phyloP scores from a whole-genome alignment of 202 grass and related monocot species.

The Setaria italica region DNA sequence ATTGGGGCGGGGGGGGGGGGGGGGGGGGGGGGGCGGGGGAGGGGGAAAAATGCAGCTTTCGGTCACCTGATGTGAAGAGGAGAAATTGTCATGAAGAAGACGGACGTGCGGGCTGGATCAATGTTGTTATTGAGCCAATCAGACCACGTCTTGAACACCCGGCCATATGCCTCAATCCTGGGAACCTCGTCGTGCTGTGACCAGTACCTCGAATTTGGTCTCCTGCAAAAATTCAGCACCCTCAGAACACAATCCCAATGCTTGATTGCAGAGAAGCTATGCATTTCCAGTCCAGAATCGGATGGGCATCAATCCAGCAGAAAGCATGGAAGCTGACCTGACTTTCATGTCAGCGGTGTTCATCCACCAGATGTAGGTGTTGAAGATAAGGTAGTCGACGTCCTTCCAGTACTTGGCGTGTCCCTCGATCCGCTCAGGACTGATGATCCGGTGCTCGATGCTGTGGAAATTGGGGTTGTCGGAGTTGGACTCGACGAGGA shows the following conservation, averaged over 20 bases:
- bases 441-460: conserved; percentile 66
- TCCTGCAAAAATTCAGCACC: conserved; percentile 40
- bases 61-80: conserved; percentile 73
- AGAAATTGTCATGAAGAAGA: conserved; percentile 88
- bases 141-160: conserved; percentile 74
- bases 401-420: conserved; percentile 78
- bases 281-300: not conserved
- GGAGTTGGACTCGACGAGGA: conserved; percentile 96
- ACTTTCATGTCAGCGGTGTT: conserved; percentile 79
- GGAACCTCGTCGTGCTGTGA: conserved; percentile 68
- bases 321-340: conserved; percentile 38
- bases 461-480: conserved; percentile 83
- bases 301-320: not conserved
- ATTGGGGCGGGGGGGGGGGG: not conserved
- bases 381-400: conserved; percentile 88
- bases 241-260: conserved; percentile 10
- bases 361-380: conserved; percentile 99
- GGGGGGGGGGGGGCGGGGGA: not conserved
- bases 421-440: conserved; percentile 59
- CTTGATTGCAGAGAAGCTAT: not conserved
- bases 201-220: conserved; percentile 63
- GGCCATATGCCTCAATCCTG: conserved; percentile 60
- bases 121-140: conserved; percentile 66
- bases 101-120: conserved; percentile 53
- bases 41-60: not conserved